Conservation (phyloP, 116 monocot genomes). For the Zostera marina region DNA sequence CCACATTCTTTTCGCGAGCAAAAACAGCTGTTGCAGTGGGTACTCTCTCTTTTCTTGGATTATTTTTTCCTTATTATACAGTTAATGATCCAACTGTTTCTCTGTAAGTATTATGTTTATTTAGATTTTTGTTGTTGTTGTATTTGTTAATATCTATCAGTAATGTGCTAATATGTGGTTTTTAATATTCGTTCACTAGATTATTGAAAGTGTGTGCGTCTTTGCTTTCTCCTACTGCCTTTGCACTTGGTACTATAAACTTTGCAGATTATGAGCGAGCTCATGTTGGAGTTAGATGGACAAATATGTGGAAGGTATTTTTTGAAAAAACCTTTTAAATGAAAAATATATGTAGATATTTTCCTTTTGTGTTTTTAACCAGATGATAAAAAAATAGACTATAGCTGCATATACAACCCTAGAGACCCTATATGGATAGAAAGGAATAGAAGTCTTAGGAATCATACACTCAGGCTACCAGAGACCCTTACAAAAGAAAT, state of each 20-base stretch:
- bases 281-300: slow-evolving; percentile 92
- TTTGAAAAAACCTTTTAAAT: background rate
- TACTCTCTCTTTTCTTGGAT: slow-evolving; percentile 63
- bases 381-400: too few species aligned
- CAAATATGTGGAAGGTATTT: slow-evolving; percentile 77
- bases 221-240: slow-evolving; percentile 77
- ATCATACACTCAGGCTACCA: too few species aligned
- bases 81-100: slow-evolving; percentile 65
- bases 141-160: background rate
- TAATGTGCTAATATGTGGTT: slow-evolving; percentile 1
- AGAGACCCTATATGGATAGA: too few species aligned
- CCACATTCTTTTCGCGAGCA: slow-evolving; percentile 78
- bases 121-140: background rate
- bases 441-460: too few species aligned
- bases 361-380: background rate
- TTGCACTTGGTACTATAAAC: slow-evolving; percentile 82
- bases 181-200: slow-evolving; percentile 17
- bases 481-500: too few species aligned
- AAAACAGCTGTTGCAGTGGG: slow-evolving; percentile 88
- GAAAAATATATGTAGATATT: background rate
- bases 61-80: slow-evolving; percentile 78
- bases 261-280: slow-evolving; percentile 97
- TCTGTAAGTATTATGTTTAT: slow-evolving; percentile 34
- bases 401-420: too few species aligned
- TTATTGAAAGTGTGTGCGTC: slow-evolving; percentile 67